Conservation (phyloP, 768 basidiomycete genomes). For the Termitomyces heimii region DNA sequence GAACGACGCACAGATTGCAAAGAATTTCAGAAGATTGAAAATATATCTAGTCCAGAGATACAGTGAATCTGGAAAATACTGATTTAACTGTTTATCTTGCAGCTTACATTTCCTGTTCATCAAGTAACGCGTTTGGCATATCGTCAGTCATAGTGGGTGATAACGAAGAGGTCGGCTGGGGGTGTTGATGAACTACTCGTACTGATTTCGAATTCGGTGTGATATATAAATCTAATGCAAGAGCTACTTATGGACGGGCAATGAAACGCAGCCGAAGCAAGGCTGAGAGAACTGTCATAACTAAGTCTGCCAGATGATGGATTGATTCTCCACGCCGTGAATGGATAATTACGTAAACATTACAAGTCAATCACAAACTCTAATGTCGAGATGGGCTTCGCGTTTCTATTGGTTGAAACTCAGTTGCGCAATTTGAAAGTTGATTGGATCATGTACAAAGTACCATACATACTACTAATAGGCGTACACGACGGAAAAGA, state of each 20-base stretch:
- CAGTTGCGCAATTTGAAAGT: not conserved
- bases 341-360: too few relatives aligned
- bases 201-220: not conserved
- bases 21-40: conserved; percentile 26
- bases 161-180: not conserved
- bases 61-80: conserved; percentile 14
- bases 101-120: conserved; percentile 7
- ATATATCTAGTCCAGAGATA: conserved; percentile 9
- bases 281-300: not conserved
- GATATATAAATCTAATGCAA: not conserved
- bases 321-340: not conserved
- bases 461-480: not conserved
- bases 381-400: too few relatives aligned
- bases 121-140: conserved; percentile 20
- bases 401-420: too few relatives aligned
- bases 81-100: not conserved
- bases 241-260: not conserved
- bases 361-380: too few relatives aligned
- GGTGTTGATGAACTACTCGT: not conserved
- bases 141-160: not conserved
- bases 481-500: not conserved
- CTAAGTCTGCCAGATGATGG: not conserved
- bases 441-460: not conserved
- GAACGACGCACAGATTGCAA: conserved; percentile 24
- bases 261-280: not conserved